Conservation (phyloP, 768 basidiomycete species). For the Imleria badia region DNA sequence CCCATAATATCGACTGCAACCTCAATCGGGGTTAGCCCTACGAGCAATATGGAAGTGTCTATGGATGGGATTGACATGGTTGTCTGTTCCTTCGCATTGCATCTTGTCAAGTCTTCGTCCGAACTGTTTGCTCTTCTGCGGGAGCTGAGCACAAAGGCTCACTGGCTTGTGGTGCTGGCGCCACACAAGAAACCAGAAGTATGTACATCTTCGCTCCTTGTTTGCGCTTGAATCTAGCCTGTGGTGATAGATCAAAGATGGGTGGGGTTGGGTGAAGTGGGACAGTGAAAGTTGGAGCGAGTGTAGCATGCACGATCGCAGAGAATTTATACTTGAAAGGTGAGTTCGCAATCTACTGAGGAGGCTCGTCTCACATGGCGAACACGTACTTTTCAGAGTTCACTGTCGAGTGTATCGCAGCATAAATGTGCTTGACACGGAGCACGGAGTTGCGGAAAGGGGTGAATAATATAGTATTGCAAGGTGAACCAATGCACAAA, state of each 20-base stretch:
- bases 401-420: slow-evolving; percentile 34
- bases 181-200: slow-evolving; percentile 81
- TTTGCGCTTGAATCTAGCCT: not conserved
- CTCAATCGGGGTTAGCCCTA: slow-evolving; percentile 1
- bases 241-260: slow-evolving; percentile 52
- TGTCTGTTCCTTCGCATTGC: slow-evolving; percentile 73
- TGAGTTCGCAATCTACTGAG: slow-evolving; percentile 9
- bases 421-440: slow-evolving; percentile 4
- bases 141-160: slow-evolving; percentile 58
- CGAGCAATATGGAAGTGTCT: not conserved
- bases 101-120: slow-evolving; percentile 60
- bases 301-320: slow-evolving; percentile 39
- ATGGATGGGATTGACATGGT: slow-evolving; percentile 52
- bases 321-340: slow-evolving; percentile 51
- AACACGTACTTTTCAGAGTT: slow-evolving; percentile 16
- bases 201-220: slow-evolving; percentile 1
- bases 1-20: slow-evolving; percentile 13
- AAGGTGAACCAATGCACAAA: not conserved
- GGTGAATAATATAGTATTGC: slow-evolving; percentile 1
- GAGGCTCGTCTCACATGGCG: not conserved
- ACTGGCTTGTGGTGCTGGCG: slow-evolving; percentile 68
- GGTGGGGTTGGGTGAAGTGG: slow-evolving; percentile 70
- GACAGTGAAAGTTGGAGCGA: slow-evolving; percentile 48
- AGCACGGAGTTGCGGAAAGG: slow-evolving; percentile 3
- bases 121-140: slow-evolving; percentile 64